Percentiles rank a stretch among this genome's conserved stretches.
Conservation (phyloP, 495 filamentous ascomycete genomes). For the Xylaria venustula region DNA sequence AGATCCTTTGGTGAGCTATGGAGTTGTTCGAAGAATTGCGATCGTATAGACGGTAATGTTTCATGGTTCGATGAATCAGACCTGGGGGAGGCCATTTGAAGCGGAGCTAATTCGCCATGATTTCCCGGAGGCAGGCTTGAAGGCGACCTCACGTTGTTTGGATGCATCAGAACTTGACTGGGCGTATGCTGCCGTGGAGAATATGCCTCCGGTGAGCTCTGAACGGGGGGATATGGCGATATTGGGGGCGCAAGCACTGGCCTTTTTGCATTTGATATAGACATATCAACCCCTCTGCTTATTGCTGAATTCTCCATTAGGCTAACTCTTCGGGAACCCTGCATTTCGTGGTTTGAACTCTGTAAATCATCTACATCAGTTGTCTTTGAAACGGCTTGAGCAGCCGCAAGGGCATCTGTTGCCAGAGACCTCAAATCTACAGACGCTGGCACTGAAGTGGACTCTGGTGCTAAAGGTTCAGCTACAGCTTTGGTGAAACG, state of each 20-base stretch:
- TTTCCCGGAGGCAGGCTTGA: constrained; percentile 26
- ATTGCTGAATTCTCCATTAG: constrained; percentile 12
- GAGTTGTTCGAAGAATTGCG: constrained; percentile 38
- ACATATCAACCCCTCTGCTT: constrained; percentile 16
- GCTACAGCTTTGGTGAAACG: constrained; percentile 14
- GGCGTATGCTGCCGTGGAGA: constrained; percentile 19
- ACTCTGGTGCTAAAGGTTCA: constrained; percentile 12
- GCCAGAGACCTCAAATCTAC: constrained; percentile 43
- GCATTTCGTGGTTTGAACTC: constrained; percentile 15
- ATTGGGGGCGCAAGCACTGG: constrained; percentile 29
- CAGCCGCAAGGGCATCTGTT: constrained; percentile 32
- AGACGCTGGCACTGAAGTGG: constrained; percentile 12
- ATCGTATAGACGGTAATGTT: constrained; percentile 45
- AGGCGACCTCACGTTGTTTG: constrained; percentile 30
- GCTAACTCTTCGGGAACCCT: constrained; percentile 18
- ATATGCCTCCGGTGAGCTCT: constrained; percentile 26
- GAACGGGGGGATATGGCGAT: constrained; percentile 24
- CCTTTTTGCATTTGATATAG: constrained; percentile 20
- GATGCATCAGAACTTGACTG: constrained; percentile 30
- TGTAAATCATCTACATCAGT: constrained; percentile 24
- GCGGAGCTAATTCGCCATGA: constrained; percentile 48
- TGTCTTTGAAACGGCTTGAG: constrained; percentile 25
- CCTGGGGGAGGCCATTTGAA: constrained; percentile 46
- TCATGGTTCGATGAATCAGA: constrained; percentile 41
- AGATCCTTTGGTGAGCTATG: constrained; percentile 28